Base-by-base conservation (phyloP, 2,329 filamentous ascomycete species). In the Alternaria infectoria region DNA sequence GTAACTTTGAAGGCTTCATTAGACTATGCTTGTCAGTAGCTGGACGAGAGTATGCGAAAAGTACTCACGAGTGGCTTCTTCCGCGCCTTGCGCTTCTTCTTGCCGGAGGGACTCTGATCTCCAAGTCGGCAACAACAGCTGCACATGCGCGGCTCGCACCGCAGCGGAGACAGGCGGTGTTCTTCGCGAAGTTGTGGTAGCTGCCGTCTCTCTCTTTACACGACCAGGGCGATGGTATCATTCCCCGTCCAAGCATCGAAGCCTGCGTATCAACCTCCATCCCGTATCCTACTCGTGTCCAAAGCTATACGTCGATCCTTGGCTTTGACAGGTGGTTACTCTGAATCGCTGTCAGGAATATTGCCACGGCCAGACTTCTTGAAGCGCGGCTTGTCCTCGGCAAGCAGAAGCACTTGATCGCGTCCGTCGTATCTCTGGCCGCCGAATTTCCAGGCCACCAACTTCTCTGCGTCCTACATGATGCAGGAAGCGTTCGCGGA, bases 151-250 rank as follows among this genome's bases (percentile, higher is more conserved):
- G 93, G 80, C 93, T 96, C 57, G 95, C 96, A 79, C 96, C 96
- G 78, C 96, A 99, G 64, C 96, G 92, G 67, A 99, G 88, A 81
- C 96, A 99, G 82, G 93, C 96, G 62, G 98, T 95, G 75, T 99
- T 99, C 88, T 99, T 99, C 66, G 96, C 96, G 79, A 99, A 99
- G 84, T 99, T 99, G 85, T 99, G 96, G 36, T 17, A 21, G 19
- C 15, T 32, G 26, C 21, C 9, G 30, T 36, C 26, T 19, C 11
- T 40, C 36, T 40, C 36, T 17, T 17, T 17, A 1, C 36, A 40
- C n/a, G 15, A 17, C 36, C n/a, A 40, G 36, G 36, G 36, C 36
- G 36, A 40, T 40, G 36, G 36, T 62, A 62, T 62, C 59, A 54
- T 59, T 45, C 25, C 46, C 17, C n/a, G 17, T 26, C 21, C 57